phyloP scores from a whole-genome alignment of 164 flowering plant species.

The Kingdonia uniflora region DNA sequence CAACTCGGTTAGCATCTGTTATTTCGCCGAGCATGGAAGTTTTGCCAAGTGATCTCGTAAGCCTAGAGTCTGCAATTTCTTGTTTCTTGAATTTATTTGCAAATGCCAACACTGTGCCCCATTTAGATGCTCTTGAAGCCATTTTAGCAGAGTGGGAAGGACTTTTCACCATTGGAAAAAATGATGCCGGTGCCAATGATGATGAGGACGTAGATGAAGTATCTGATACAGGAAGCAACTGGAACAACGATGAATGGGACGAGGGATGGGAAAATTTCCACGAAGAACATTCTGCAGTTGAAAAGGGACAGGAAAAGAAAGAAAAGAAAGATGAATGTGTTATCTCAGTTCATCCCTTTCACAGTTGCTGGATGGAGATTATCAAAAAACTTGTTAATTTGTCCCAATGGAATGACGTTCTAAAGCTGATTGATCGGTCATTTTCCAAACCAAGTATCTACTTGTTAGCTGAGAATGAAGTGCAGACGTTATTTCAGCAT shows the following conservation, averaged over 20 bases:
- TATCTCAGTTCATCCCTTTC: slow-evolving; percentile 58
- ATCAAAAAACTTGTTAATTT: slow-evolving; percentile 31
- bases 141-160: slow-evolving; percentile 82
- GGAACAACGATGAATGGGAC: slow-evolving; percentile 82
- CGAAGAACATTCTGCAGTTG: slow-evolving; percentile 34
- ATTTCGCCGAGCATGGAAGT: slow-evolving; percentile 60
- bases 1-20: slow-evolving; percentile 57
- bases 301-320: slow-evolving; percentile 8
- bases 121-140: slow-evolving; percentile 42
- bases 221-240: slow-evolving; percentile 36
- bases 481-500: slow-evolving; percentile 29
- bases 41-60: slow-evolving; percentile 51
- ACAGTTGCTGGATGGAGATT: slow-evolving; percentile 65
- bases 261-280: slow-evolving; percentile 96
- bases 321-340: slow-evolving; percentile 21
- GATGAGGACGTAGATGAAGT: slow-evolving; percentile 25
- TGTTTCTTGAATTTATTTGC: slow-evolving; percentile 53
- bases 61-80: slow-evolving; percentile 51
- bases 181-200: slow-evolving; percentile 1
- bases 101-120: slow-evolving; percentile 25
- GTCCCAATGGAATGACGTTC: slow-evolving; percentile 18
- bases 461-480: slow-evolving; percentile 14
- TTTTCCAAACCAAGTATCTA: too few relatives aligned
- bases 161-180: slow-evolving; percentile 27
- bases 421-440: too few relatives aligned